Conservation (phyloP, 768 basidiomycete genomes). For the Pisolithus orientalis region DNA sequence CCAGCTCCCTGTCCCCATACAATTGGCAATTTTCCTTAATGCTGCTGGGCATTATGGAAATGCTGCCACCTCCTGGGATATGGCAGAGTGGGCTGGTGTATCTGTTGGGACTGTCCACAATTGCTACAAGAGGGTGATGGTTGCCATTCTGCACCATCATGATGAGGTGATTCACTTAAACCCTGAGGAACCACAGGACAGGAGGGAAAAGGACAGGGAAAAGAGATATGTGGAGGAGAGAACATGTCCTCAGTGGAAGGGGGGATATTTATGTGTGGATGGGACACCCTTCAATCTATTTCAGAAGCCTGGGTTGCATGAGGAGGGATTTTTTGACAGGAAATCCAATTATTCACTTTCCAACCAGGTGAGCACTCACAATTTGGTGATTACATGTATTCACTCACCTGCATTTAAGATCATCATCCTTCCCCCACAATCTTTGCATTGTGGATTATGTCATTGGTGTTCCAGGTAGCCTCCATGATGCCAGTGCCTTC, state of each 20-base stretch:
- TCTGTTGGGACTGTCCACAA: constrained; percentile 5
- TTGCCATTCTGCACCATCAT: constrained; percentile 2
- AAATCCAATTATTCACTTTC: no score
- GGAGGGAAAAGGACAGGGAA: constrained; percentile 3
- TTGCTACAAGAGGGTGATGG: constrained; percentile 3
- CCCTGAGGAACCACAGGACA: background rate
- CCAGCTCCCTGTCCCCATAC: no score
- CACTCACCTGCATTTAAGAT: constrained; percentile 2
- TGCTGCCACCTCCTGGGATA: background rate
- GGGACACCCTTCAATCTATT: no score
- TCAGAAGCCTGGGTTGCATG: no score
- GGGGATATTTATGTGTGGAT: no score
- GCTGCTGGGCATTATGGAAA: constrained; percentile 2
- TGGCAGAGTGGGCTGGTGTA: constrained; percentile 2
- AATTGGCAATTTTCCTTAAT: constrained; percentile 2
- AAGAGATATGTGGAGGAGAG: background rate
- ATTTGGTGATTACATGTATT: background rate
- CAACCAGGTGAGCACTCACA: background rate
- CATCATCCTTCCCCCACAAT: constrained; percentile 6
- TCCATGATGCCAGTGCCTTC: constrained; percentile 7
- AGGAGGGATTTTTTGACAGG: no score
- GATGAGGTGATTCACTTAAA: constrained; percentile 1
- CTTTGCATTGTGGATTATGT: constrained; percentile 7
- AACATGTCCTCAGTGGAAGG: no score
- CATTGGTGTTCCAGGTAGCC: constrained; percentile 7